Base-by-base conservation (phyloP, 2,329 filamentous ascomycete species). In the Verticillium nonalfalfae region DNA sequence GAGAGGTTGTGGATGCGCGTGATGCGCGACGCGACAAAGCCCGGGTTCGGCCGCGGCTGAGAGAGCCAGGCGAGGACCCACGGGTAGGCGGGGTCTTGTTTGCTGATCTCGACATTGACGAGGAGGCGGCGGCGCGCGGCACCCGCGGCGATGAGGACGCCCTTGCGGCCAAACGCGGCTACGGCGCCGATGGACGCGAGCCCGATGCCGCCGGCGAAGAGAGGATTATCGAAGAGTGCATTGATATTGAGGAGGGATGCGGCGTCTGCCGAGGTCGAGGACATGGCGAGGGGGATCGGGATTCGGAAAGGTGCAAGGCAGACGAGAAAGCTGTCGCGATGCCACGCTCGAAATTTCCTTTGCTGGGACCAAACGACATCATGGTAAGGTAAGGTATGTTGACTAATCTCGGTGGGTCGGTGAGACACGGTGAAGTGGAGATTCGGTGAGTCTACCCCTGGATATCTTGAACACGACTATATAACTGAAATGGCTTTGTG, bases 41-140 rank as follows among this genome's bases (percentile, higher is more conserved):
- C 90, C 70, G 80, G 75, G 60, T 87, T 83, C 52, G 50, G 40
- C 59, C 93, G 91, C 66, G 92, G 91, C 61, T 91, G 84, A 7
- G 93, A 93, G 73, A 99, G 90, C 93, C 95, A 99, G 66, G 93
- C 89, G 10, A 99, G 82, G 52, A 99, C 87, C 94, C 93, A 98
- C 50, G 88, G 88, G 73, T 98, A 99, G 1, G 94, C 93, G 55
- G 92, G 87, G 76, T 99, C 95, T 69, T 94, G 91, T 72, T 92
- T 90, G 74, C 91, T 94, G 75, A 99, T 97, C 76, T 99, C 95
- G 69, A 99, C 87, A 70, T 97, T 93, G 69, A 98, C 91, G 35
- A 99, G 87, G 77, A 99, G 86, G 57, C 94, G 91, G 59, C 90
- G 88, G 58, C 91, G 90, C 62, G 97, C 78, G 61, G 96, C 81